Evolutionary conservation across 140 eudicot genomes (phyloP).

Genomic region (Anethum foeniculum): DNA sequence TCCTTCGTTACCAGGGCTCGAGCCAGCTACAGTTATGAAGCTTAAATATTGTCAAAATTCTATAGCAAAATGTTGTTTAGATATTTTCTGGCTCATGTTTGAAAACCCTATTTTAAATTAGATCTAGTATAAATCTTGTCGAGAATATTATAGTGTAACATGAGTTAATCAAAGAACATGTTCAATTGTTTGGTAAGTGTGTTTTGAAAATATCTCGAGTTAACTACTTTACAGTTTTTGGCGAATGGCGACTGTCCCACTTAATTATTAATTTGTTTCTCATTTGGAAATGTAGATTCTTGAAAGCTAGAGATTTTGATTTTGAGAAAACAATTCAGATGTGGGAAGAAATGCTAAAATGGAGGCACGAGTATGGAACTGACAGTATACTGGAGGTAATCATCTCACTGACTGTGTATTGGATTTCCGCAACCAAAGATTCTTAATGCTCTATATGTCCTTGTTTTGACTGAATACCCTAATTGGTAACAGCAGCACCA

Average conservation of each 20-base stretch:
- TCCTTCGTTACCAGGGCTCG: not conserved
- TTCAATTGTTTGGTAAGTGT: not conserved
- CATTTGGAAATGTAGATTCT: constrained; percentile 38
- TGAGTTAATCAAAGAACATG: not conserved
- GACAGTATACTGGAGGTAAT: constrained; percentile 86
- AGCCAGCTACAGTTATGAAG: too few relatives aligned
- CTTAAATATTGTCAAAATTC: not conserved
- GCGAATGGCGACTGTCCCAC: not conserved
- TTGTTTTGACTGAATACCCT: not conserved
- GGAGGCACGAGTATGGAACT: constrained; percentile 87
- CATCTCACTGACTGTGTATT: not conserved
- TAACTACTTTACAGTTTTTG: not conserved
- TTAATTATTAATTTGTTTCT: not conserved
- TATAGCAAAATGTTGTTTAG: not conserved
- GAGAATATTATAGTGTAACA: not conserved
- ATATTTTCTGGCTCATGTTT: not conserved
- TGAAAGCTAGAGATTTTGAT: constrained; percentile 78
- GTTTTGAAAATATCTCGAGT: not conserved
- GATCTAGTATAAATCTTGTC: not conserved
- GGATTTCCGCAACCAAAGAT: not conserved
- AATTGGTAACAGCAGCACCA: not conserved
- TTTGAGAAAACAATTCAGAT: constrained; percentile 55
- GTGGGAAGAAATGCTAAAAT: constrained; percentile 93
- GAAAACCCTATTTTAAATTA: not conserved
- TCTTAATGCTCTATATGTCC: not conserved